Conservation (phyloP, 495 filamentous ascomycete genomes). For the Corynascus novoguineensis region DNA sequence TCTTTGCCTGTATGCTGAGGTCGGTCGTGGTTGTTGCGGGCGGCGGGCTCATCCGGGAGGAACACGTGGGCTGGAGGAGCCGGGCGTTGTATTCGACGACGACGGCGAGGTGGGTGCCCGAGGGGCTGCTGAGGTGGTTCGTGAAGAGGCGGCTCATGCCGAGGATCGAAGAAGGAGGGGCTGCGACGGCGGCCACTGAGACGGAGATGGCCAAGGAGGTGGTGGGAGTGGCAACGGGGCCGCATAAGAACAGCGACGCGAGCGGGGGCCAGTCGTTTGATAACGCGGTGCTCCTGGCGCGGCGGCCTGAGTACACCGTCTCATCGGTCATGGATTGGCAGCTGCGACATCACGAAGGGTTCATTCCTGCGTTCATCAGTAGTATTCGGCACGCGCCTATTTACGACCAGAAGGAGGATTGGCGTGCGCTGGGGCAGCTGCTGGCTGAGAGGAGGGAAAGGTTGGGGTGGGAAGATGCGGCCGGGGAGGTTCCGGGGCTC, state of each 20-base stretch:
- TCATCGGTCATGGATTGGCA: constrained; percentile 51
- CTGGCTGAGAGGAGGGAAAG: constrained; percentile 40
- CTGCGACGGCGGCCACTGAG: constrained; percentile 19
- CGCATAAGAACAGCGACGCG: constrained; percentile 28
- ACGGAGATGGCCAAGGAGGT: constrained; percentile 27
- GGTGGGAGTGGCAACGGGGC: constrained; percentile 19
- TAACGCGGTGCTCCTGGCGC: constrained; percentile 37
- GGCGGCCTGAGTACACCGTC: constrained; percentile 35
- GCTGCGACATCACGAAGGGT: constrained; percentile 50
- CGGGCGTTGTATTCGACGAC: constrained; percentile 40
- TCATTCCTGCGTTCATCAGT: constrained; percentile 50
- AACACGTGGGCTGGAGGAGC: constrained; percentile 39
- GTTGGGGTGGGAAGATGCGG: constrained; percentile 7
- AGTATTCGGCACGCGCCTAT: constrained; percentile 51
- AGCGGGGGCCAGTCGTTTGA: constrained; percentile 37
- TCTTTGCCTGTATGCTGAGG: constrained; percentile 62
- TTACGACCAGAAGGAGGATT: constrained; percentile 52
- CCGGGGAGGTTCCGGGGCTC: constrained; percentile 30
- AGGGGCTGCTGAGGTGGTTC: constrained; percentile 47
- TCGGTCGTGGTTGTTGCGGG: constrained; percentile 72
- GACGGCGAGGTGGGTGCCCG: constrained; percentile 45
- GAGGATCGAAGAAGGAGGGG: background rate
- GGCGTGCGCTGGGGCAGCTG: constrained; percentile 50
- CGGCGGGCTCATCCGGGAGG: constrained; percentile 48
- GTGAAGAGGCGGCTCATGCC: constrained; percentile 51